These are phyloP conservation scores for Coprinellus micaceus DNA, from an alignment of 768 basidiomycete species.

Conservation along the genomic window DNA sequence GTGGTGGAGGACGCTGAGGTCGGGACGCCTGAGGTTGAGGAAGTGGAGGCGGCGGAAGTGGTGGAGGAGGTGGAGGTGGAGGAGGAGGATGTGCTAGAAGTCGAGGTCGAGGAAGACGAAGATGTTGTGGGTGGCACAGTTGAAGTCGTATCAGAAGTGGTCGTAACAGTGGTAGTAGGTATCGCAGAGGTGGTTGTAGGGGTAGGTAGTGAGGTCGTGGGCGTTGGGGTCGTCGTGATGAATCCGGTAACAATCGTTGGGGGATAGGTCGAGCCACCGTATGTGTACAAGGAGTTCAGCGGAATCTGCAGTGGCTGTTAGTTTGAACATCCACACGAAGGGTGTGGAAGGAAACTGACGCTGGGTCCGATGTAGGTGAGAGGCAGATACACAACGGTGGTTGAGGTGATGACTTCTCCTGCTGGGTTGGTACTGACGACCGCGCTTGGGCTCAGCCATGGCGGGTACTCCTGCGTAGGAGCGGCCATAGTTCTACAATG, in stretches of 20 bases:
- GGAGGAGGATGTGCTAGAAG: slow-evolving; percentile 16
- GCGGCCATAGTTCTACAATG: slow-evolving; percentile 42
- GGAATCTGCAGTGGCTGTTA: slow-evolving; percentile 53
- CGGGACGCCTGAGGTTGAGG: slow-evolving; percentile 21
- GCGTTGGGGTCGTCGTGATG: slow-evolving; percentile 22
- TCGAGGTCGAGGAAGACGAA: slow-evolving; percentile 27
- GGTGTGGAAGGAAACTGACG: slow-evolving; percentile 45
- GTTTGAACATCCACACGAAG: neutral
- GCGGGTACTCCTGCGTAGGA: slow-evolving; percentile 64
- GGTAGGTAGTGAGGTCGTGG: slow-evolving; percentile 23
- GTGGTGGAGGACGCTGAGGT: slow-evolving; percentile 19
- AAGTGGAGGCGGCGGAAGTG: slow-evolving; percentile 19
- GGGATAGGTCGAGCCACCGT: slow-evolving; percentile 72
- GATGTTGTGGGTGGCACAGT: slow-evolving; percentile 12
- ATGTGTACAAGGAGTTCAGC: slow-evolving; percentile 66
- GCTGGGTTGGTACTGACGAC: slow-evolving; percentile 49
- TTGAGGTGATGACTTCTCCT: slow-evolving; percentile 54
- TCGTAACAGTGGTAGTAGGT: slow-evolving; percentile 27
- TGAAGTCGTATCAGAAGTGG: slow-evolving; percentile 25
- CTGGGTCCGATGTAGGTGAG: slow-evolving; percentile 82
- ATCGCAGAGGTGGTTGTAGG: slow-evolving; percentile 25
- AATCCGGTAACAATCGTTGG: slow-evolving; percentile 27
- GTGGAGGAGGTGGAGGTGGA: slow-evolving; percentile 5
- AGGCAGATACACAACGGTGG: slow-evolving; percentile 58
- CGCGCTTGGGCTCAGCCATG: slow-evolving; percentile 65